Conservation (phyloP, 23 red algal species). For the Gracilaria gracilis region DNA sequence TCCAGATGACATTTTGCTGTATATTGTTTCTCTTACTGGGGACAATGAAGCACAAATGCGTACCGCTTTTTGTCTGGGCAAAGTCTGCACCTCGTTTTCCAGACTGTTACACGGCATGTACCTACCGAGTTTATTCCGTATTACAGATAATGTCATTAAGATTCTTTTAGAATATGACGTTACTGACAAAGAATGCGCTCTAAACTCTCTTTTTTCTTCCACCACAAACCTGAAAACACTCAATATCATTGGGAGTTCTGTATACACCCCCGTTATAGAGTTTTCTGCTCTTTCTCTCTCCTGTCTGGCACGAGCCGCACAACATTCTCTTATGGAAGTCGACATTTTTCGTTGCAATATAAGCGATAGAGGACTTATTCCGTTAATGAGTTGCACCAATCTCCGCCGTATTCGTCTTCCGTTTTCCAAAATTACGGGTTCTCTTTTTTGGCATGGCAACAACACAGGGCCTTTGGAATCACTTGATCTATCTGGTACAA, state of each 20-base stretch:
- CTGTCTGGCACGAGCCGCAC: not conserved
- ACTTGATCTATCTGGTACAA: too few species aligned
- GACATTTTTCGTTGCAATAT: slow-evolving; percentile 13
- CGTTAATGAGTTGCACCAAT: slow-evolving; percentile 23
- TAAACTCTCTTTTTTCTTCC: slow-evolving; percentile 21
- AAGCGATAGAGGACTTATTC: not conserved
- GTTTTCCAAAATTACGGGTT: slow-evolving; percentile 7
- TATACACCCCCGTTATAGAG: too few species aligned
- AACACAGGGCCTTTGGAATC: too few species aligned
- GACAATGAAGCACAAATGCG: not conserved
- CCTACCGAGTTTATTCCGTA: not conserved
- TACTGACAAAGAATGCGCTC: not conserved
- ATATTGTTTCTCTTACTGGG: slow-evolving; percentile 25
- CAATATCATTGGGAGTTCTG: slow-evolving; percentile 5
- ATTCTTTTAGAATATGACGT: not conserved
- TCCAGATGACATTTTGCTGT: slow-evolving; percentile 27
- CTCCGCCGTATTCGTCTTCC: not conserved
- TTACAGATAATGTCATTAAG: not conserved
- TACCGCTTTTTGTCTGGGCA: not conserved
- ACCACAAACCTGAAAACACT: not conserved
- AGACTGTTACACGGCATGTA: not conserved
- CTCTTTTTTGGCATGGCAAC: slow-evolving; percentile 10
- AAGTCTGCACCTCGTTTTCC: slow-evolving; percentile 4
- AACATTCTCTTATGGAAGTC: not conserved
- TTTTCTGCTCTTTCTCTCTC: not conserved